Base-by-base conservation (phyloP, 345 rosid genomes). In the Chamaenerion angustifolium region DNA sequence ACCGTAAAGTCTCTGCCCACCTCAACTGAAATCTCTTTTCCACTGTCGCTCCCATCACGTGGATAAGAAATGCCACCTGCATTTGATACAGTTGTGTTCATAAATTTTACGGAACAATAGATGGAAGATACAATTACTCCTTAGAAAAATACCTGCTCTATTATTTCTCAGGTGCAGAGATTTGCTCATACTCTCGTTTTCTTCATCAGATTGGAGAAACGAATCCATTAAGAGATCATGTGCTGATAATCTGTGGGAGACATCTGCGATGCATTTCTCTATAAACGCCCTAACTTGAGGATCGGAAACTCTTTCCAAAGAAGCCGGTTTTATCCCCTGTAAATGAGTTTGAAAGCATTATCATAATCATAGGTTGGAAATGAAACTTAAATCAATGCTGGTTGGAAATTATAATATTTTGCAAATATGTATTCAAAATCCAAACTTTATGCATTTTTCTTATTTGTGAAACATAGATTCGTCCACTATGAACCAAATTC, bases 291-390 rank as follows among this genome's bases (percentile, higher is more conserved):
- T 79, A 42, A 87, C 84, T 25, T 66, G 69, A 11, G 71, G 71
- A 67, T 87, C 80, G 45, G 63, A 68, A 68, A 92, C 96, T 63
- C 80, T 92, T 23, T 71, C 76, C 69, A 92, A 74, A 16, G 98
- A 78, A 40, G 93, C 98, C 43, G 98, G 98, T 61, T 80, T 87
- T 46, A 84, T 77, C 61, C 98, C 98, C 96, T 92, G 66, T 45
- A 49, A 23, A 12, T 11, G 14, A 16, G 12, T 10, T 21, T 25
- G 40, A 49, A 10, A 17, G 12, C 12, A 19, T 46, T 11, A 48
- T 19, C 11, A 46, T 46, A 31, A 48, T 19, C 11, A 46, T 46
- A 31, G 1, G 12, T 12, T 46, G 49, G 37, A 48, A 48, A 48
- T 49, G 5, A n/a, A 48, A 17, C 37, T 31, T 31, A 31, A 31